Base-by-base conservation (phyloP, 176 grass and related monocot genomes). In the Cenchrus americanus region DNA sequence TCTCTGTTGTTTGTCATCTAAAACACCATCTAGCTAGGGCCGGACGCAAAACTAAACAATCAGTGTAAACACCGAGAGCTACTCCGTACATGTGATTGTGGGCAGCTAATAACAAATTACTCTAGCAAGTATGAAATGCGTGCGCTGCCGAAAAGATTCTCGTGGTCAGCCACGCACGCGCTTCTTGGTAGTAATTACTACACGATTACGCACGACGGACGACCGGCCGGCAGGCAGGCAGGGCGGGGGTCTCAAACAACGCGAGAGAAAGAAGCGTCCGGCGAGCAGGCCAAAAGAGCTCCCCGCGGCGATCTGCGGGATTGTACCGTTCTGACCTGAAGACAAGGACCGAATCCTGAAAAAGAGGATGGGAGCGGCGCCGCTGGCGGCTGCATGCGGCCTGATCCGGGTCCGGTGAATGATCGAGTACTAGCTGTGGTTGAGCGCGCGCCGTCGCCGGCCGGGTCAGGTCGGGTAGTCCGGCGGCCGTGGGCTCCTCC, bases 81-180 rank as follows among this genome's bases (percentile, higher is more conserved):
- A 19, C 66, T 44, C 43, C 6, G 7, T 44, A 44, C 43, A 44
- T 44, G 43, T 37, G 43, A 27, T n/a, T n/a, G 50, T 66, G 8
- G 57, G 57, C 8, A 59, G 21, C 13, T 52, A 52, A 15, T 10
- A 44, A 37, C 34, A 37, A 37, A 37, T 37, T 3, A n/a, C n/a
- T n/a, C n/a, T n/a, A 37, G 4, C 34, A 70, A 43, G 54, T 57
- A 69, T 41, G 52, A 77, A 26, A 51, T 77, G 43, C 1, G 15
- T 3, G 15, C 10, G 54, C 68, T 34, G 27, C 42, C 8, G 78
- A 76, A 65, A 80, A 34, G 8, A 64, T 65, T 22, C 64, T 40
- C 21, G 41, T 64, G 73, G 77, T 80, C 52, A 86, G 62, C 55
- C 60, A 64, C 78, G 79, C 60, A 64, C 78, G 79, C 80, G 55